Evolutionary conservation across 768 basidiomycete species (phyloP), one percentile per base, ranked within the genome.

Genomic region (Myochromella boudieri): DNA sequence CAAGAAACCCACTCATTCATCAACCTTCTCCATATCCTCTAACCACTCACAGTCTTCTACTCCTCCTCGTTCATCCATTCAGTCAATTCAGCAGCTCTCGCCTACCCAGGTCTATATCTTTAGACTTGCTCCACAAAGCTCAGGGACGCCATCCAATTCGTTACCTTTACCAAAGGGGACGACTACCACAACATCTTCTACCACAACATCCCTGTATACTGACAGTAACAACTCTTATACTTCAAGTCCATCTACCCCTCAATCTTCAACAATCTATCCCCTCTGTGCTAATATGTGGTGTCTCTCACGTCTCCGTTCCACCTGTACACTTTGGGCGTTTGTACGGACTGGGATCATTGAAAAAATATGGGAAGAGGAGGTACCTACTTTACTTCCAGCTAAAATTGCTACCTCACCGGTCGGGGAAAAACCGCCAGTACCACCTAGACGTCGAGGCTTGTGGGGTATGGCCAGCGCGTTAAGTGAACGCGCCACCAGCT

Each of bases 301-400:
- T 62, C 72, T 95, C 12, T 69, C 78, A 4, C 80, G 94, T 6
- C 72, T 97, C 15, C 81, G 93, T 10, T 76, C 85, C 28, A 91
- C 93, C n/a, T 95, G 92, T 64, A 86, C 85, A 3, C 69, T 95
- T 11, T 97, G 93, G 92, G 81, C 87, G 14, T 95, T 90, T 58
- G 83, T 95, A 41, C 80, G 91, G 18, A 83, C 81, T 0, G 81
- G 87, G 8, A 72, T 97, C 44, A 74, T 95, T 15, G 91, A 93
- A 49, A 86, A 84, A 55, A 71, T 95, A 4, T 97, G 94, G 94
- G 87, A 91, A 46, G 93, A 95, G 52, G 89, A 85, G 46, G 57
- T 78, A 5, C 69, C 76, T n/a, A 48, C 64, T 1, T 60, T 69
- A 2, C 54, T 63, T 2, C 69, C 71, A 8, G 60, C 71, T 1